phyloP scores from a whole-genome alignment of 176 grass and related monocot genomes.

The Alopecurus myosuroides region DNA sequence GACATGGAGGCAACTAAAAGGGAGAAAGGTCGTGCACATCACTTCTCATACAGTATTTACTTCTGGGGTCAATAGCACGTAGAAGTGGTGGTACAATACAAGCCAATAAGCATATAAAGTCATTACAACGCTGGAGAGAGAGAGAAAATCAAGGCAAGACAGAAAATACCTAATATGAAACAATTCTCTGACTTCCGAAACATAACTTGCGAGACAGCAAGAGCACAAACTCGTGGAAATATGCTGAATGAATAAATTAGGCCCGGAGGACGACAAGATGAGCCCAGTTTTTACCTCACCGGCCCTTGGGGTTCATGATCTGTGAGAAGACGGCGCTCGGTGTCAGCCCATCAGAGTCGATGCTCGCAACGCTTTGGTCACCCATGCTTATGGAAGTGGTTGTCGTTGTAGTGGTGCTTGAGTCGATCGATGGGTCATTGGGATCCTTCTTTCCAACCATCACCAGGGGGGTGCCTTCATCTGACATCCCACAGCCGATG shows the following conservation, averaged over 20 bases:
- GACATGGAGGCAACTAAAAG: not conserved
- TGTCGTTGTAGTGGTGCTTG: slow-evolving; percentile 62
- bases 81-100: slow-evolving; percentile 33
- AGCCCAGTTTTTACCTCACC: slow-evolving; percentile 49
- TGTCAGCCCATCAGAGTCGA: slow-evolving; percentile 74
- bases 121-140: slow-evolving; percentile 34
- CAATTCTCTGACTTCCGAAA: slow-evolving; percentile 34
- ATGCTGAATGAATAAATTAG: slow-evolving; percentile 49
- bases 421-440: slow-evolving; percentile 51
- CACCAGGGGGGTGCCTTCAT: slow-evolving; percentile 50
- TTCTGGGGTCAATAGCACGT: slow-evolving; percentile 28
- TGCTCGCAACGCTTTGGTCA: slow-evolving; percentile 62
- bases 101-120: slow-evolving; percentile 26
- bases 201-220: slow-evolving; percentile 26
- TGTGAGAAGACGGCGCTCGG: slow-evolving; percentile 90
- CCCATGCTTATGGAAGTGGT: slow-evolving; percentile 79
- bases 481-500: slow-evolving; percentile 55
- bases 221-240: slow-evolving; percentile 33
- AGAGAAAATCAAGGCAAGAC: slow-evolving; percentile 26
- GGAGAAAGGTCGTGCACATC: not conserved
- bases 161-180: slow-evolving; percentile 46
- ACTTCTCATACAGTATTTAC: slow-evolving; percentile 5
- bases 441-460: slow-evolving; percentile 73
- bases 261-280: not conserved
- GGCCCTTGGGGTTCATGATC: slow-evolving; percentile 96